Evolutionary conservation across 768 basidiomycete genomes (phyloP), one percentile per base, ranked within the genome.

Genomic region (Kwoniella europaea): DNA sequence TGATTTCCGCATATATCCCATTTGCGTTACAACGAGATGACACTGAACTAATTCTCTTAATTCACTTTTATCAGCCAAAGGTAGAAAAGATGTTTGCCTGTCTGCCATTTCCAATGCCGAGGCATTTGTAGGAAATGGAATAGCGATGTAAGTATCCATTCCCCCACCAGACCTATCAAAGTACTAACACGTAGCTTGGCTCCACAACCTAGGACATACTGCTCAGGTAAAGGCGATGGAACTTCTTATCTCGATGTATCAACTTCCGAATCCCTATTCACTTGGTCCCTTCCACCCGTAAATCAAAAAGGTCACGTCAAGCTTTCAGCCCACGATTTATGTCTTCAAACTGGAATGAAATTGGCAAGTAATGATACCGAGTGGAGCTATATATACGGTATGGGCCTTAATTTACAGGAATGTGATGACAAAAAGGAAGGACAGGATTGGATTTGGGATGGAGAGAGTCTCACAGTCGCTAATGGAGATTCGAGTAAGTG

Each of bases 161-260:
- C 20, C 43, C 16, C 43, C 27, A 27, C 27, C 27, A 27, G 27
- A 27, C 27, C 27, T 27, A 27, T 27, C 27, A 27, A 27, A 27
- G 27, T 27, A 27, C 27, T 27, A 27, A 27, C 27, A 27, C 27
- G 3, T 27, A 27, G 27, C 27, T 27, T 27, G 27, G 27, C 4
- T 27, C 27, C 3, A 27, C 27, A 27, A 27, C 27, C 27, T 27
- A 27, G 65, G 56, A 59, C 65, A 50, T 67, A 67, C 46, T 67
- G 65, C 41, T 59, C 65, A 4, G 65, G 65, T 10, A 67, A 65
- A 65, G 64, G 64, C 10, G 64, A 65, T 27, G 54, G 64, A 13
- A 56, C 29, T 10, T 55, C n/a, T 44, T 61, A 61, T 43, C 27
- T 61, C 35, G 41, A 41, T 3, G 35, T 65, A 42, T 56, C 64